Percentiles rank a stretch among this genome's conserved stretches.
Conservation (phyloP, 2,329 filamentous ascomycete genomes). For the Penicillium digitatum region DNA sequence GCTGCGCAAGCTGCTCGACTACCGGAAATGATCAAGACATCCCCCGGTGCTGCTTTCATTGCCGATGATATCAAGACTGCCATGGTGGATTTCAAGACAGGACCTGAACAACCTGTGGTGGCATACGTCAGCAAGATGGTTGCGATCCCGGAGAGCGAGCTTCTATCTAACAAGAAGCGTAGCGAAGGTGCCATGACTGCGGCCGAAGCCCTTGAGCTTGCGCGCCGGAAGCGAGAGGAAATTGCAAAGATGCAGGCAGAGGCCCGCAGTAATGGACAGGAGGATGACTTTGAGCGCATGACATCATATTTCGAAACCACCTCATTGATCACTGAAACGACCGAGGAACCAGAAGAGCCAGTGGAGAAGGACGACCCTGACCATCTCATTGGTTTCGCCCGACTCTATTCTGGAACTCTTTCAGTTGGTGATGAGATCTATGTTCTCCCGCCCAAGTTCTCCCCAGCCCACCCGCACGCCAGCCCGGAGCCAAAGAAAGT, state of each 20-base stretch:
- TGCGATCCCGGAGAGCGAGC: constrained; percentile 84
- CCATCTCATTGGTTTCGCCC: constrained; percentile 88
- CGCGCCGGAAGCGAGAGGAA: constrained; percentile 82
- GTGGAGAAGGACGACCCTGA: constrained; percentile 69
- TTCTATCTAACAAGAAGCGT: constrained; percentile 75
- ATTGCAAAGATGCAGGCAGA: constrained; percentile 73
- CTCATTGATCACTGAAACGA: constrained; percentile 50
- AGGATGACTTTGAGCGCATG: constrained; percentile 54
- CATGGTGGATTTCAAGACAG: constrained; percentile 73
- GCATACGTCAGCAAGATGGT: constrained; percentile 99
- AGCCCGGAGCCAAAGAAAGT: constrained; percentile 74
- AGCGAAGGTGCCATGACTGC: constrained; percentile 69
- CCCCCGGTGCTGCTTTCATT: constrained; percentile 71
- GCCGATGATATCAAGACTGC: constrained; percentile 68
- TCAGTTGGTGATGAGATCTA: constrained; percentile 88
- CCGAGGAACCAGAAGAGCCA: constrained; percentile 48
- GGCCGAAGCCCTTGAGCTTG: constrained; percentile 85
- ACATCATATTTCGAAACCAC: constrained; percentile 59
- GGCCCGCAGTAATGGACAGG: constrained; percentile 37
- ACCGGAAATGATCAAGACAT: constrained; percentile 71
- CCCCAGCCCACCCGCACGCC: constrained; percentile 69
- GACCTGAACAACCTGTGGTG: constrained; percentile 70
- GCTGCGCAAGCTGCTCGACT: constrained; percentile 75
- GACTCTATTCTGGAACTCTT: constrained; percentile 86
- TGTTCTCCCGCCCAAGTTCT: constrained; percentile 89